Base-by-base conservation (phyloP, 1,139 yeast genomes). In the Hansenula lynferdii region DNA sequence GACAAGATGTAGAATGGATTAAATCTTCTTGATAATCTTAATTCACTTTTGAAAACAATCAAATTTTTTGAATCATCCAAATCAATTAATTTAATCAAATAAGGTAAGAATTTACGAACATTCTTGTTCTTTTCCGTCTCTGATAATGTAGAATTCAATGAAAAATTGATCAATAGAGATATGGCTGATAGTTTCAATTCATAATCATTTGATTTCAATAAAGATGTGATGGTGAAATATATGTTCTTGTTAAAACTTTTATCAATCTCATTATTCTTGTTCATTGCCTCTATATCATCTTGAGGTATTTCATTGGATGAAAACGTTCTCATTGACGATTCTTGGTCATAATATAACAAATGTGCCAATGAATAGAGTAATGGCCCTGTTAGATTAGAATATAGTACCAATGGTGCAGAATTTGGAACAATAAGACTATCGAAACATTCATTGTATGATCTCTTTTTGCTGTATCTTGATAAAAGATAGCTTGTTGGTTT, bases 181-280 rank as follows among this genome's bases (percentile, higher is more conserved):
- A 59, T 44, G 0, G 62, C 41, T 7, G 63, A 53, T 28, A 60
- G 42, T 31, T 56, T 56, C 27, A 62, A 32, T 28, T 55, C 56
- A 24, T 47, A 44, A 36, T 56, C 53, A 28, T 49, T 54, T 6
- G 57, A 44, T 28, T 53, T 55, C 29, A 62, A 43, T 8, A 59
- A 48, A 3, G 62, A 50, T 2, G 53, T 49, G 22, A 61, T 38
- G 5, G 54, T 50, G 39, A 58, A 60, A 25, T 56, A 59, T 7
- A 58, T 38, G 12, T 57, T 54, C 24, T 44, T 42, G 1, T 76
- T 70, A 58, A 76, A 62, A 46, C 77, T 63, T 39, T 66, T 64
- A 34, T 69, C 67, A n/a, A 67, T 72, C 44, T 65, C 31, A 8
- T 27, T 35, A 5, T 14, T 8, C 24, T 15, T 20, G 29, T 27